Conservation (phyloP, 441 rosid genomes). For the Pelargonium myrrhifolium region DNA sequence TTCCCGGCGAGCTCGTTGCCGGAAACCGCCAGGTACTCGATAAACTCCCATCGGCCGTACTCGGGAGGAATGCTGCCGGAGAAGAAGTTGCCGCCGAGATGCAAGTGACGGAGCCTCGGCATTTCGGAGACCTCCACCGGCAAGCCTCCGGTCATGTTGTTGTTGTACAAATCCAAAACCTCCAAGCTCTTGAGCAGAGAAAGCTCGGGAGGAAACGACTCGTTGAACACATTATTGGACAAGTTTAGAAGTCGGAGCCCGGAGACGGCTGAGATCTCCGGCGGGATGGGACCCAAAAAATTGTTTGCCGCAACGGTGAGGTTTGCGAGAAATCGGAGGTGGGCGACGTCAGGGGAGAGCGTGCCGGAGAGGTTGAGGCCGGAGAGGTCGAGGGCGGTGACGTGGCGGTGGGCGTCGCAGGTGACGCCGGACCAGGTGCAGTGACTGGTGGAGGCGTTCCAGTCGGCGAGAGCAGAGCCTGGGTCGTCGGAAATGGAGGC, state of each 20-base stretch:
- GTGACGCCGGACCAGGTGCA: constrained; percentile 63
- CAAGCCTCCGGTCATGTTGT: constrained; percentile 67
- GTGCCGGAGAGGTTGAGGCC: constrained; percentile 59
- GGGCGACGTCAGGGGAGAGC: constrained; percentile 52
- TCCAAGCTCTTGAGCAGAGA: constrained; percentile 49
- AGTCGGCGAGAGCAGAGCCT: constrained; percentile 41
- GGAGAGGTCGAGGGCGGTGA: constrained; percentile 57
- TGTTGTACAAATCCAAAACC: constrained; percentile 80
- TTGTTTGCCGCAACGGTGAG: constrained; percentile 57
- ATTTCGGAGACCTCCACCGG: constrained; percentile 61
- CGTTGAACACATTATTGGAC: constrained; percentile 74
- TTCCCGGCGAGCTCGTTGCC: constrained; percentile 68
- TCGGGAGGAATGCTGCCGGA: constrained; percentile 56
- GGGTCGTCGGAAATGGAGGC: constrained; percentile 55
- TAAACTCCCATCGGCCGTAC: constrained; percentile 58
- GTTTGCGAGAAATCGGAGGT: constrained; percentile 53
- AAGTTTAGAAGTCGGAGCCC: constrained; percentile 60
- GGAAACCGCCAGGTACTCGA: constrained; percentile 74
- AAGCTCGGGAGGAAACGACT: constrained; percentile 54
- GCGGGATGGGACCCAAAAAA: constrained; percentile 61
- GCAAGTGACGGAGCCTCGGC: constrained; percentile 64
- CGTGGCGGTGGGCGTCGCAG: constrained; percentile 62
- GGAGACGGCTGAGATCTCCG: constrained; percentile 46
- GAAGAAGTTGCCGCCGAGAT: constrained; percentile 91
- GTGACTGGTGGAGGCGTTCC: constrained; percentile 47